Percentiles rank a stretch among this genome's conserved stretches.
Evolutionary conservation across 169 alveolate species (phyloP).

Genomic region (Fabrea salina): DNA sequence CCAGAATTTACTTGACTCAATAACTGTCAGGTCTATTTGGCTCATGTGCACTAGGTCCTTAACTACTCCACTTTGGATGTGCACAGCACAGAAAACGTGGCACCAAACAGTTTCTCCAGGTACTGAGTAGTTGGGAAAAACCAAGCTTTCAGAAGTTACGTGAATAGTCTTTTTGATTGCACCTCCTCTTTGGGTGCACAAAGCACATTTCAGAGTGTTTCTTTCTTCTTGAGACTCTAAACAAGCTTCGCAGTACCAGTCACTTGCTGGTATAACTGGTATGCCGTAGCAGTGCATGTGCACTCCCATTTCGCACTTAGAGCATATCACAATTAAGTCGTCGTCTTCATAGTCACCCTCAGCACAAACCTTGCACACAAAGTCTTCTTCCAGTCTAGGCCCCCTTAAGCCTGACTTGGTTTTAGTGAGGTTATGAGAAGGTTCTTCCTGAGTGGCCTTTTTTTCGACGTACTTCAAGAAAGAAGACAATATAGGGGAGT

Average conservation of each 20-base stretch:
- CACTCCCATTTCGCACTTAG: conserved; percentile 52
- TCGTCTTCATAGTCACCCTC: conserved; percentile 70
- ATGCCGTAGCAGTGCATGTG: conserved; percentile 17
- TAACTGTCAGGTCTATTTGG: neutral
- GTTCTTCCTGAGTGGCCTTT: neutral
- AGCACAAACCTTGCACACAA: conserved; percentile 51
- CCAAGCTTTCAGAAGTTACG: conserved; percentile 16
- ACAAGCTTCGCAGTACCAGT: neutral
- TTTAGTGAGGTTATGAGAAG: too few relatives aligned
- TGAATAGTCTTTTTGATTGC: conserved; percentile 47
- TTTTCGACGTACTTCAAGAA: conserved; percentile 2
- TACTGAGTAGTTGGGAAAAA: neutral
- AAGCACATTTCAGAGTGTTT: conserved; percentile 35
- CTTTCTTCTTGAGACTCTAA: neutral
- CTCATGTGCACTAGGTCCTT: neutral
- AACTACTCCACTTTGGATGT: neutral
- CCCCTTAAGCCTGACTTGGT: too few relatives aligned
- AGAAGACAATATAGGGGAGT: neutral
- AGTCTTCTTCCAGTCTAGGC: conserved; percentile 39
- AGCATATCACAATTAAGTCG: conserved; percentile 56
- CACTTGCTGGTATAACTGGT: neutral
- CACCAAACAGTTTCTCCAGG: neutral
- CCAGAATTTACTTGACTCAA: conserved; percentile 36
- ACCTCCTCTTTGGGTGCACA: conserved; percentile 60
- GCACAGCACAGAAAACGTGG: neutral